Conservation (phyloP, 768 basidiomycete species). For the Boletellus sp. region DNA sequence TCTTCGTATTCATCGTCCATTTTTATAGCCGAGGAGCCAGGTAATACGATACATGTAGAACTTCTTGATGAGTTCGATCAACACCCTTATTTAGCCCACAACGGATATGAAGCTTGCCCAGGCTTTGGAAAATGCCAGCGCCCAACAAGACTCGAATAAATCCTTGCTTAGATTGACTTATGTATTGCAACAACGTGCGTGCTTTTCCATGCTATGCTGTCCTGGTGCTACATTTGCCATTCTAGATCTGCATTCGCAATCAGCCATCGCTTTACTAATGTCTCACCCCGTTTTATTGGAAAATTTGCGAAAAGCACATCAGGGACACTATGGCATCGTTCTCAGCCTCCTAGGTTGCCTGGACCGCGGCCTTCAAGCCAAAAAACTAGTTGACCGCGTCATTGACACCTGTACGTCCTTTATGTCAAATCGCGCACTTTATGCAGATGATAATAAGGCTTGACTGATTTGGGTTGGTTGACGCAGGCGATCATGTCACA, state of each 20-base stretch:
- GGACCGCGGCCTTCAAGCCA: slow-evolving; percentile 81
- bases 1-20: slow-evolving; percentile 1
- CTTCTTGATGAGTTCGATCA: slow-evolving; percentile 8
- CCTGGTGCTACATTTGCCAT: neutral
- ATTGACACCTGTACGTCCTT: slow-evolving; percentile 63
- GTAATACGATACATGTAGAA: slow-evolving; percentile 12
- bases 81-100: slow-evolving; percentile 27
- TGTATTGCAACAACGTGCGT: slow-evolving; percentile 73
- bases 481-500: slow-evolving; percentile 81
- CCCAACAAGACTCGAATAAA: slow-evolving; percentile 74
- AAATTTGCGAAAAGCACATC: slow-evolving; percentile 82
- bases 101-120: slow-evolving; percentile 59
- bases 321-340: slow-evolving; percentile 89
- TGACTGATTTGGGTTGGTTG: neutral
- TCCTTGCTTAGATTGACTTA: slow-evolving; percentile 77
- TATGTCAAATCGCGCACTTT: too few species aligned
- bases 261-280: slow-evolving; percentile 82
- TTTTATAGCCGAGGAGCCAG: slow-evolving; percentile 27
- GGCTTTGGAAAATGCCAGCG: slow-evolving; percentile 69
- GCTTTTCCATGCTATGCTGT: neutral
- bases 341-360: slow-evolving; percentile 90
- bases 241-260: slow-evolving; percentile 68
- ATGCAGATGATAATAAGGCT: too few species aligned
- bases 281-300: slow-evolving; percentile 77
- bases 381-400: slow-evolving; percentile 84